A percentile compares a stretch with the other conserved stretches of the same genome.
Evolutionary conservation across 1,139 yeast species (phyloP).

Genomic region (Geotrichum macrosporum): DNA sequence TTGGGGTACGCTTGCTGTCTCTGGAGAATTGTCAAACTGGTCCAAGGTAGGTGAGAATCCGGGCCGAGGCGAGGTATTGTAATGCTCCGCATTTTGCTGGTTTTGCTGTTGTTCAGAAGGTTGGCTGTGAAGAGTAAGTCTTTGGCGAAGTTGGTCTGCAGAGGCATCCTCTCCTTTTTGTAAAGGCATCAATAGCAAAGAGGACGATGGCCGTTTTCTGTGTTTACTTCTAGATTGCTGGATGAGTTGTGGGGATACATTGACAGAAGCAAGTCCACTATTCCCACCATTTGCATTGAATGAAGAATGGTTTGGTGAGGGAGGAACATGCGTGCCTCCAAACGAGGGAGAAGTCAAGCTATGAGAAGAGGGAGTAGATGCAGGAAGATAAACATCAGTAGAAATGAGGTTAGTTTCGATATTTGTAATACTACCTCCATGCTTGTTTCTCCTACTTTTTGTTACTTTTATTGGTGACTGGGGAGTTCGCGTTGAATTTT

Average conservation of each 20-base stretch:
- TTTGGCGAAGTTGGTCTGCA: conserved; percentile 15
- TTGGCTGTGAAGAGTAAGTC: conserved; percentile 15
- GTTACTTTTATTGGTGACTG: conserved; percentile 20
- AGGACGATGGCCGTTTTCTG: conserved; percentile 2
- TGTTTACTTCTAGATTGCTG: conserved; percentile 1
- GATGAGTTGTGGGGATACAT: conserved; percentile 16
- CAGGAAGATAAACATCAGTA: conserved; percentile 22
- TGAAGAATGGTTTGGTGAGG: conserved; percentile 19
- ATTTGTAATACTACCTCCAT: conserved; percentile 20
- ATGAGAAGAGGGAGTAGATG: conserved; percentile 23
- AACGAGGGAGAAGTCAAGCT: conserved; percentile 21
- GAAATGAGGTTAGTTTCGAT: conserved; percentile 16
- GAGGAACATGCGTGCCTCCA: conserved; percentile 11
- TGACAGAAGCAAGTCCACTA: conserved; percentile 18
- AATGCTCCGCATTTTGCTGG: conserved; percentile 24
- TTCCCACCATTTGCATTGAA: conserved; percentile 11
- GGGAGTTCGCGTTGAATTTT: conserved; percentile 15
- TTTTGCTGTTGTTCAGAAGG: conserved; percentile 12
- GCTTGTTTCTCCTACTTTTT: conserved; percentile 17
- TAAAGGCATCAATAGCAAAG: conserved; percentile 17
- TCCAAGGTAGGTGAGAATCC: conserved; percentile 28
- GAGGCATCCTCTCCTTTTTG: conserved; percentile 15
- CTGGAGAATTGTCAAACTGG: conserved; percentile 28
- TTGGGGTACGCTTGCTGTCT: conserved; percentile 26
- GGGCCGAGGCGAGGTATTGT: conserved; percentile 29